Base-by-base conservation (phyloP, 306 rosid species). In the Medicago ruthenica region DNA sequence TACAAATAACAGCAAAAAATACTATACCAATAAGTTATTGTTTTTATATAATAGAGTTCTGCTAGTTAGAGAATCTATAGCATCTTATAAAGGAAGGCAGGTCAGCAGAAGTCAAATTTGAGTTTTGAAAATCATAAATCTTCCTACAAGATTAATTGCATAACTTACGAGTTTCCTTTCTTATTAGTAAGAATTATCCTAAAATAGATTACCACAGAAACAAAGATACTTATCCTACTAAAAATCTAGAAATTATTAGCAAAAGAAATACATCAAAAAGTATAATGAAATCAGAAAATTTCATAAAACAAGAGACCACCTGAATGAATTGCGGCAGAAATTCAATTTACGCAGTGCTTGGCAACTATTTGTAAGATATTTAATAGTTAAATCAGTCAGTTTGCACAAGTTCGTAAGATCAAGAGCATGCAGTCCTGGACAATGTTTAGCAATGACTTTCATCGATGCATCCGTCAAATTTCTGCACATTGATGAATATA, bases 391-490 rank as follows among this genome's bases (percentile, higher is more conserved):
- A 87, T 92, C 92, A 1, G 89, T 92, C 73, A 95, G 81, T 75
- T 84, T 89, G 70, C 72, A 41, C 81, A 91, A 75, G 75, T 85
- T 71, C 60, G 8, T 66, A 50, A 95, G 87, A 83, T 95, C 92
- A 41, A 92, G 86, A 0, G 80, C 78, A 11, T 79, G 66, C 76
- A 95, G 80, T 50, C 69, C 77, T 3, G 89, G 81, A 76, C 97
- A 92, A 20, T 72, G 76, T 77, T 90, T 87, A 39, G 97, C 89
- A 58, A 92, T 89, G 77, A 78, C 75, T 84, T 88, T 81, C 18
- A 88, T 45, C 14, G 99, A 92, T 17, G 82, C 84, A 82, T 90
- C 89, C 14, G 97, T 92, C 84, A 95, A 79, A 27, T 89, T 82
- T 80, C 99, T 95, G 91, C 89, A 78, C 36, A 73, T 81, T 45